Percentiles rank a stretch among this genome's conserved stretches.
These are phyloP conservation scores for Crithidia expoeki DNA, from an alignment of 208 protist genomes.

Conservation along the genomic window DNA sequence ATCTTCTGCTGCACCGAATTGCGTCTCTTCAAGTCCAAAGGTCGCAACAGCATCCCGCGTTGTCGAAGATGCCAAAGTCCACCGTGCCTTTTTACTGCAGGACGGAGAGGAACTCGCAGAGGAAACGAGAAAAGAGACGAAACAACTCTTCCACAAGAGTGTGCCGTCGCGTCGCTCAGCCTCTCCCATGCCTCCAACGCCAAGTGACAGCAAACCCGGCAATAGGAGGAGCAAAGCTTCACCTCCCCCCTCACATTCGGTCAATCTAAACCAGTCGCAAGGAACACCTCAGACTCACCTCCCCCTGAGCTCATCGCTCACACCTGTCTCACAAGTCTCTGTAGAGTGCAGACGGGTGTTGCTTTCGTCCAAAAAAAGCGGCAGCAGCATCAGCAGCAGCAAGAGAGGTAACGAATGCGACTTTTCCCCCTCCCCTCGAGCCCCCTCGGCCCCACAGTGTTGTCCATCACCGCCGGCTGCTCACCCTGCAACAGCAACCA, in stretches of 20 bases:
- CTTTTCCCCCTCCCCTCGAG: too few relatives aligned
- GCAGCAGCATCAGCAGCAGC: too few relatives aligned
- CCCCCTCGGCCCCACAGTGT: too few relatives aligned
- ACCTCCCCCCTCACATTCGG: not conserved
- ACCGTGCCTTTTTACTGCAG: constrained; percentile 11
- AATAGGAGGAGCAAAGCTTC: not conserved
- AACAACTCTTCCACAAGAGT: not conserved
- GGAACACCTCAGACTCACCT: too few relatives aligned
- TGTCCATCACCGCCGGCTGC: too few relatives aligned
- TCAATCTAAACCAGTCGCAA: too few relatives aligned
- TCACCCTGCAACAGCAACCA: not conserved
- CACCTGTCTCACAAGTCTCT: too few relatives aligned
- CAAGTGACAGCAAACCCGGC: not conserved
- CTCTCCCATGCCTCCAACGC: not conserved
- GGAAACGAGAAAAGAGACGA: not conserved
- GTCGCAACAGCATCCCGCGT: not conserved
- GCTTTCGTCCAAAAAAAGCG: too few relatives aligned
- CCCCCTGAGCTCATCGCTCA: too few relatives aligned
- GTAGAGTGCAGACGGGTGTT: too few relatives aligned
- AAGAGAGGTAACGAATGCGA: too few relatives aligned
- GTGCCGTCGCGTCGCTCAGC: not conserved
- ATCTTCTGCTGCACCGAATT: not conserved
- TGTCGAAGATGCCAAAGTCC: constrained; percentile 1
- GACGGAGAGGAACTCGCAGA: not conserved
- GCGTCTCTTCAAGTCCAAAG: not conserved